phyloP scores from a whole-genome alignment of 208 protist genomes.

The Leishmania aethiopica region DNA sequence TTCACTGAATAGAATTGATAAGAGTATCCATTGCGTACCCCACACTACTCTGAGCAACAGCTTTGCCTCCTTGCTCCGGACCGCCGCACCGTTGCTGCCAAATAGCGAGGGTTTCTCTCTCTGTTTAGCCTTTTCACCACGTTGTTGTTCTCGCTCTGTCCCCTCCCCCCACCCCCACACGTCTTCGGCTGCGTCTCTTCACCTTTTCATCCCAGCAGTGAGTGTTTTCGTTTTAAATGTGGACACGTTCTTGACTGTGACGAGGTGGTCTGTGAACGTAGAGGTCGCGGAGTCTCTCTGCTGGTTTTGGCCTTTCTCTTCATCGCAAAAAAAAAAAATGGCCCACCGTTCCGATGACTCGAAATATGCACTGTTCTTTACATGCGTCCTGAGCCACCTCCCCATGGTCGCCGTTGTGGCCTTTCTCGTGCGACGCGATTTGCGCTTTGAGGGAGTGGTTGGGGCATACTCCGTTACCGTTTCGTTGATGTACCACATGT shows the following conservation, averaged over 20 bases:
- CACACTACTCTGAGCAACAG: not conserved
- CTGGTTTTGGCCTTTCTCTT: not conserved
- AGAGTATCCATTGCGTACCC: not conserved
- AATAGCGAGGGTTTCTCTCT: not conserved
- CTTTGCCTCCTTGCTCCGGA: not conserved
- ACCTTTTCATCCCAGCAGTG: not conserved
- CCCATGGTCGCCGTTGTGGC: constrained; percentile 41
- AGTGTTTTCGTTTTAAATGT: not conserved
- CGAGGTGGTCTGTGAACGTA: not conserved
- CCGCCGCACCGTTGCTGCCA: not conserved
- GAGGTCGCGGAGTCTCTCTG: not conserved
- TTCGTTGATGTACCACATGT: constrained; percentile 80
- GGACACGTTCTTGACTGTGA: not conserved
- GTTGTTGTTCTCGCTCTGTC: not conserved
- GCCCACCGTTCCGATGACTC: constrained; percentile 31
- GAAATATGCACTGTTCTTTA: constrained; percentile 49
- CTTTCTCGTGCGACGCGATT: constrained; percentile 29
- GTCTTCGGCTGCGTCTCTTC: not conserved
- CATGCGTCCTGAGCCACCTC: constrained; percentile 52
- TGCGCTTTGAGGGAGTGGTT: constrained; percentile 35
- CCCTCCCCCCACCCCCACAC: too few relatives aligned
- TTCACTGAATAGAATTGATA: not conserved
- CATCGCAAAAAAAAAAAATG: constrained; percentile 10
- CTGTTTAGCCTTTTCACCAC: not conserved
- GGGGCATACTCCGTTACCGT: constrained; percentile 37